Evolutionary conservation across 176 grass and related monocot species (phyloP), one percentile per base, ranked within the genome.

Genomic region (Echinochloa phyllopogon): DNA sequence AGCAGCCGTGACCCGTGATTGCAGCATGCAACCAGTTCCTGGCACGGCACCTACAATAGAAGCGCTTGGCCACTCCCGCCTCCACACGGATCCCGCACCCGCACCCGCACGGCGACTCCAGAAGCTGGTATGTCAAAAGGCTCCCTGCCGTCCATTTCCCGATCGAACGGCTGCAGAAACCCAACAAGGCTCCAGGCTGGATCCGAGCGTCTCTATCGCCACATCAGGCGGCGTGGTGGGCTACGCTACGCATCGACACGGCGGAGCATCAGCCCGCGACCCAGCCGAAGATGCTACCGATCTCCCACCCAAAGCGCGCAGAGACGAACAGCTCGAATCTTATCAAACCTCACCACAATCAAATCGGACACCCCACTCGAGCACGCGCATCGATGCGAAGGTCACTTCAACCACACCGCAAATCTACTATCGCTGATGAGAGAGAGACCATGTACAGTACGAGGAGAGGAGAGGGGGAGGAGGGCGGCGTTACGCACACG

Each of bases 81-180:
- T 36, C 76, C 37, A 81, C 61, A 89, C 60, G 78, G 65, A 86
- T 82, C 88, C 78, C 38, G 65, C 73, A 58, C 72, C 78, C 38
- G 65, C 73, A 58, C 72, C 45, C 17, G 44, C 78, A 29, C 47
- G 44, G 10, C 16, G 65, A 16, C 17, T 82, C 65, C 51, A 44
- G 65, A 82, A 33, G 65, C 50, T 29, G 38, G 37, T 43, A 8
- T 8, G n/a, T n/a, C 74, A 76, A 20, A 42, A 59, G 12, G 20
- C 53, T 79, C 56, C 47, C 25, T 21, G 15, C 65, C 55, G 73
- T 57, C 66, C 39, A 86, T 33, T 72, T 38, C 72, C 47, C 21
- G 50, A 73, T 50, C 78, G 24, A 66, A 77, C 72, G 56, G 64
- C 65, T 38, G 70, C 70, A 24, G 69, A 71, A 25, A 81, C 60